Base-by-base conservation (phyloP, 345 rosid species). In the Eucalyptus polyanthemos region DNA sequence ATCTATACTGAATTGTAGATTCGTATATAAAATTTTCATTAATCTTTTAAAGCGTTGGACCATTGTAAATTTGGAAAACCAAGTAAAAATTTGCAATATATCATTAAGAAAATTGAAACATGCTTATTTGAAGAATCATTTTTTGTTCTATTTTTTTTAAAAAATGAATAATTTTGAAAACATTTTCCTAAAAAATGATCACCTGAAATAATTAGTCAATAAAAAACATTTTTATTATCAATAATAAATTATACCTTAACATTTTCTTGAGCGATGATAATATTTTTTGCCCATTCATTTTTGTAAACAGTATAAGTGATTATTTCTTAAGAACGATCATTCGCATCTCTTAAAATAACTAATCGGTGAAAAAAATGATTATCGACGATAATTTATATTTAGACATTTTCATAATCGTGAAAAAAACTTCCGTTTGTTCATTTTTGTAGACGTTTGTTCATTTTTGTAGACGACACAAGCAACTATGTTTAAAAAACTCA, bases 131-230 rank as follows among this genome's bases (percentile, higher is more conserved):
- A 69, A 69, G 42, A 34, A 31, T 69, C 42, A 31, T 16, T n/a
- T n/a, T 67, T 5, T 6, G 37, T 5, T n/a, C 11, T 65, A 0
- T n/a, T n/a, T 15, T 1, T 65, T n/a, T 65, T 0, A 0, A 65
- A n/a, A 65, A 65, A 65, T 7, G 7, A 67, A 67, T 16, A 0
- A 67, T 67, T 31, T 8, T 4, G 3, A 31, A 31, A 67, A 31
- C 1, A 67, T 31, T 27, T 62, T 62, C 3, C 3, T 31, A 15
- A 67, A 67, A 67, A 31, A 8, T 31, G 6, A 31, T 31, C 11
- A 1, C 42, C 1, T 8, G 11, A n/a, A 15, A 31, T 14, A 67
- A 67, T 8, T n/a, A n/a, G 6, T 5, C 1, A 7, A n/a, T 67
- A 67, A n/a, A 14, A n/a, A 31, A 62, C 29, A 29, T 62, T 29